Conservation (phyloP, 192 early-diverging fungal genomes). For the Linnemannia zychae region DNA sequence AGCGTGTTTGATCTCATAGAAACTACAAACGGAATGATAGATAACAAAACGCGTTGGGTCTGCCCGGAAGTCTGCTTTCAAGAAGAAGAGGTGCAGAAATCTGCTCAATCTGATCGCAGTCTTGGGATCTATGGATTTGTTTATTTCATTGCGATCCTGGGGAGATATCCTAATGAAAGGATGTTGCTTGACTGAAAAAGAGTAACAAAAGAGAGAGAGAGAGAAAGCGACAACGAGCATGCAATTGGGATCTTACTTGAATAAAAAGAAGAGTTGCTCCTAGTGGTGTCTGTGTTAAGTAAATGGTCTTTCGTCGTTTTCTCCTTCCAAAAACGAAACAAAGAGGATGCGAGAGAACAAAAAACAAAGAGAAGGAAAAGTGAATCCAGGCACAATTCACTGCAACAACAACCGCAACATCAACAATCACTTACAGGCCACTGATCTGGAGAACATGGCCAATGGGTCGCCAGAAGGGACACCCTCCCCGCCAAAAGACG, state of each 20-base stretch:
- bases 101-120: background rate
- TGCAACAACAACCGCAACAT: background rate
- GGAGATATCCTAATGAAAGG: background rate
- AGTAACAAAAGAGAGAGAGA: too few species aligned
- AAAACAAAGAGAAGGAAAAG: background rate
- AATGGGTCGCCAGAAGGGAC: slow-evolving; percentile 6
- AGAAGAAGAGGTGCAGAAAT: background rate
- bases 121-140: background rate
- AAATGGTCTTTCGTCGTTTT: background rate
- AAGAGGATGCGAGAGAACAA: background rate
- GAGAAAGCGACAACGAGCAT: too few species aligned
- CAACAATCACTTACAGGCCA: background rate
- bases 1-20: background rate
- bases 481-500: background rate
- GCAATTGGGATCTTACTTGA: too few species aligned
- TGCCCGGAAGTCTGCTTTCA: background rate
- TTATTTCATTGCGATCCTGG: background rate
- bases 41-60: slow-evolving; percentile 7
- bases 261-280: background rate
- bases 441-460: slow-evolving; percentile 1
- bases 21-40: background rate
- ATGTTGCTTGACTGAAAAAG: background rate
- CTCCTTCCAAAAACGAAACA: background rate
- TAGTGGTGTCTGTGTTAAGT: background rate
- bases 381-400: background rate